Base-by-base conservation (phyloP, 2,329 filamentous ascomycete species). In the Aspergillus terreus region DNA sequence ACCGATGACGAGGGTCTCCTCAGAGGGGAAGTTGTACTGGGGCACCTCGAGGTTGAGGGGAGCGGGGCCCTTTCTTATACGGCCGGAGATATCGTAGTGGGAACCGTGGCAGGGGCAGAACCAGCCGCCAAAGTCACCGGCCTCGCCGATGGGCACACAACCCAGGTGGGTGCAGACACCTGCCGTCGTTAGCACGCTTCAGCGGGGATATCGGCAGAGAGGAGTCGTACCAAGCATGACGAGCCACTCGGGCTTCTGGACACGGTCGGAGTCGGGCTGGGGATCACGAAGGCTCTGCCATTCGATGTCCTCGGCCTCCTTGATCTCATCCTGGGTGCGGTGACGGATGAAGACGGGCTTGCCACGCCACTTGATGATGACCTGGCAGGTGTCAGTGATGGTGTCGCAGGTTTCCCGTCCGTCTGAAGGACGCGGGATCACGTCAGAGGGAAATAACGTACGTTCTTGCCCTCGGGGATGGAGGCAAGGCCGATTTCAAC, bases 51-150 rank as follows among this genome's bases (percentile, higher is more conserved):
- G 85, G 83, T 99, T 99, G 70, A 99, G 84, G 62, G 94, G 94
- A 57, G 94, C 94, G 59, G 94, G 94, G 62, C 94, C 94, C 84
- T 90, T 96, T 81, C 94, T 87, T 83, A 96, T 90, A 78, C 94
- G 91, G 75, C 94, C 94, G 60, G 92, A 97, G 76, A 99, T 97
- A 75, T 99, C 94, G 85, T 99, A 99, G 83, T 99, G 94, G 65
- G 92, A 96, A 76, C 94, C 94, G 84, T 99, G 94, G 88, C 94
- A 99, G 62, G 94, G 94, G 82, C 94, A 99, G 88, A 99, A 99
- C 94, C 94, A 99, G 72, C 94, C 94, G 73, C 94, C 94, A 70
- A 81, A 99, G 78, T 99, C 95, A 75, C 94, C 94, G 60, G 94
- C 90, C 82, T 99, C 94, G 70, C 95, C 94, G 69, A 99, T 99